Conservation (phyloP, 2,329 filamentous ascomycete species). For the Talaromyces islandicus region DNA sequence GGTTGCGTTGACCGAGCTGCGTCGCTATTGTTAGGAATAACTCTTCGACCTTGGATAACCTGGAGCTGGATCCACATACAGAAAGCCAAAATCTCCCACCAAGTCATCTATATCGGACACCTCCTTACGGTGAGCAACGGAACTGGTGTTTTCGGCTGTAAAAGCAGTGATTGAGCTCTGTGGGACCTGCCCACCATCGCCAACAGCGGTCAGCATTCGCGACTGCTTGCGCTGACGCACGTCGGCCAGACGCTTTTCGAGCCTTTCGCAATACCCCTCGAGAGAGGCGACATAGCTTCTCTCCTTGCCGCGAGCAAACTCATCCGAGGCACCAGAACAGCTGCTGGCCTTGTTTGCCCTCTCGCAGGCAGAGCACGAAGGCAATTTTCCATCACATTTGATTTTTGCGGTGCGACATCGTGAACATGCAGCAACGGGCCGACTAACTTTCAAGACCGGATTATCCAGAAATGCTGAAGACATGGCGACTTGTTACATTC, state of each 20-base stretch:
- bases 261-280: slow-evolving; percentile 82
- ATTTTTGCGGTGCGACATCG: slow-evolving; percentile 88
- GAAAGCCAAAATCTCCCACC: slow-evolving; percentile 86
- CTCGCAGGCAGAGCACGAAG: slow-evolving; percentile 91
- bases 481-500: slow-evolving; percentile 21
- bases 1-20: slow-evolving; percentile 85
- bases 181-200: slow-evolving; percentile 17
- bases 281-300: slow-evolving; percentile 93
- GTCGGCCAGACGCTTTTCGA: slow-evolving; percentile 66
- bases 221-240: slow-evolving; percentile 27
- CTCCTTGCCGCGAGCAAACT: slow-evolving; percentile 93
- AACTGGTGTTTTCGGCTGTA: slow-evolving; percentile 20
- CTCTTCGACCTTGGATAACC: background rate
- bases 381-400: slow-evolving; percentile 95
- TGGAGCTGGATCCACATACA: slow-evolving; percentile 44
- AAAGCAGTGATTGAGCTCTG: slow-evolving; percentile 33
- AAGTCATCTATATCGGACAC: slow-evolving; percentile 84
- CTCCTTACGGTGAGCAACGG: slow-evolving; percentile 53
- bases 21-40: slow-evolving; percentile 12
- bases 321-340: slow-evolving; percentile 91
- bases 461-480: slow-evolving; percentile 33
- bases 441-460: slow-evolving; percentile 54
- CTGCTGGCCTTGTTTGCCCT: slow-evolving; percentile 79
- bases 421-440: slow-evolving; percentile 73
- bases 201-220: slow-evolving; percentile 15